These are phyloP conservation scores for Triglochin maritima DNA, from an alignment of 106 monocot species.

Conservation along the genomic window DNA sequence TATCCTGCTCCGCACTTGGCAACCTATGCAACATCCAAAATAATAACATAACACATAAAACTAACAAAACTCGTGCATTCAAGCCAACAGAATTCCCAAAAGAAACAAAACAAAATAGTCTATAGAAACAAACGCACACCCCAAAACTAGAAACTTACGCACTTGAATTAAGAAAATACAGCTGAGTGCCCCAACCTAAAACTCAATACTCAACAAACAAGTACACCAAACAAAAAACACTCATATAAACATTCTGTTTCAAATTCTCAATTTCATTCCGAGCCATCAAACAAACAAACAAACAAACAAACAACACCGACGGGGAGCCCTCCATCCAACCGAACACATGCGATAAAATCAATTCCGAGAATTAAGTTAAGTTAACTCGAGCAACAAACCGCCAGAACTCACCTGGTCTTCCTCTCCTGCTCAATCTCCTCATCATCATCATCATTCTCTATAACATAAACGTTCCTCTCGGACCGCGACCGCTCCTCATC, in stretches of 20 bases:
- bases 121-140: too few species aligned
- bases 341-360: too few species aligned
- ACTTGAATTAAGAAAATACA: too few species aligned
- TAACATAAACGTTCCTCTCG: conserved; percentile 14
- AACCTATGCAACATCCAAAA: conserved; percentile 14
- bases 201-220: too few species aligned
- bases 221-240: neutral
- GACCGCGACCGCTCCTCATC: conserved; percentile 23
- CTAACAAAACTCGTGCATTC: neutral
- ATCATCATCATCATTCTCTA: conserved; percentile 46
- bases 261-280: neutral
- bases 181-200: too few species aligned
- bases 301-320: conserved; percentile 1
- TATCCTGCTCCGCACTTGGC: conserved; percentile 46
- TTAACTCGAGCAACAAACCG: too few species aligned
- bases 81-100: neutral
- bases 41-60: neutral
- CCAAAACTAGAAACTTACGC: too few species aligned
- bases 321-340: neutral
- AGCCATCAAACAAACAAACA: neutral
- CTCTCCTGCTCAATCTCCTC: conserved; percentile 38
- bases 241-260: neutral
- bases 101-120: neutral
- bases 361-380: too few species aligned
- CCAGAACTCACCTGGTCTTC: conserved; percentile 35